Evolutionary conservation across 805 yeast genomes (phyloP), one percentile per base, ranked within the genome.

Genomic region (Wickerhamomyces xylosicus): DNA sequence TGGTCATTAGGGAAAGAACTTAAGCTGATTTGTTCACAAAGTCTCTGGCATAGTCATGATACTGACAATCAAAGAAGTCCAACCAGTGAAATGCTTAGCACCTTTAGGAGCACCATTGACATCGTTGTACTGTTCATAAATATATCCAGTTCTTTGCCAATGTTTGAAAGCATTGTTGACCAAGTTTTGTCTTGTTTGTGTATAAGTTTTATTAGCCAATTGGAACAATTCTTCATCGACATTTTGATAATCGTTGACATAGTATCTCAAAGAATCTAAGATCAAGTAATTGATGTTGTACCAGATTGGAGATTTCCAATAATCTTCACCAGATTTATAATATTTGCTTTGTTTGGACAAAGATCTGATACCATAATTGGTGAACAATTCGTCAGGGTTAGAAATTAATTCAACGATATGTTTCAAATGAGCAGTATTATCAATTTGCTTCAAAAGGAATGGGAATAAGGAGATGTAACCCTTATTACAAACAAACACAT

Each of bases 261-360:
- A 90, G 55, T 75, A 62, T 25, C 64, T 57, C 44, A 92, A 63
- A 4, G 84, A 71, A 38, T 86, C 92, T 33, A 92, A 64, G 4
- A 79, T 66, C 58, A 92, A 63, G 53, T 86, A 90, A 63, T 92
- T 92, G 53, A 92, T 83, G 57, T 87, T 84, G 49, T 87, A 67
- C 97, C 97, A 92, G 20, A 92, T 69, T 16, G 94, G 85, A 1
- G 96, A 92, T 46, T 95, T 73, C 98, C 98, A 92, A 63, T 92
- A 92, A 59, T 90, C 79, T 54, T 92, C 98, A 7, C 71, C 90
- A 0, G 79, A 73, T 40, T 82, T 82, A 61, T 81, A 92, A 42
- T 53, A 62, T 17, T 63, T 63, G 49, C 84, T 89, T 5, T 67
- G 49, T 50, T 75, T 77, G 1, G 95, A 83, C 29, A 92, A 63